These are phyloP conservation scores for Metarhizium anisopliae DNA, from an alignment of 2,329 filamentous ascomycete species.

Conservation along the genomic window DNA sequence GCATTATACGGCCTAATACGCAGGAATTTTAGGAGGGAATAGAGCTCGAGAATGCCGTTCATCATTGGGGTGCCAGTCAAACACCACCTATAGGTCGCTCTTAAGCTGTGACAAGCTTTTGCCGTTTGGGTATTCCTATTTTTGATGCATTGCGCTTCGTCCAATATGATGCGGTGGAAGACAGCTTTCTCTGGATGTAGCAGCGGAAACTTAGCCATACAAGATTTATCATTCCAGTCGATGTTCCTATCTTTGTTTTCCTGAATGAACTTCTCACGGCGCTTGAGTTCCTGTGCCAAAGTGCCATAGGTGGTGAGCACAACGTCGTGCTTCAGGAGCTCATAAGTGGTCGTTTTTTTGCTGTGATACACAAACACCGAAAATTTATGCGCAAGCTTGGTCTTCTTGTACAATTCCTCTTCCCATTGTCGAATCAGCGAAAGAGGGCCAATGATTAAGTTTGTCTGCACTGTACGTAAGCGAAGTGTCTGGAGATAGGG, in stretches of 20 bases:
- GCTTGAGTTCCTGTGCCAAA: conserved; percentile 54
- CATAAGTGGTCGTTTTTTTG: conserved; percentile 50
- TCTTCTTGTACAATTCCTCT: conserved; percentile 64
- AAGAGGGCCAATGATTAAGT: conserved; percentile 74
- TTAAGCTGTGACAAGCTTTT: conserved; percentile 56
- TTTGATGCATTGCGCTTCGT: conserved; percentile 78
- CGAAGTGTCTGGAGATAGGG: conserved; percentile 17
- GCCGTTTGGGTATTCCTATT: conserved; percentile 67
- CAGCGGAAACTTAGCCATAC: conserved; percentile 39
- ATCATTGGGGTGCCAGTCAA: conserved; percentile 82
- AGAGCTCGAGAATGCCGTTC: conserved; percentile 73
- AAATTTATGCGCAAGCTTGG: conserved; percentile 50
- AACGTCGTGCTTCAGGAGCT: conserved; percentile 62
- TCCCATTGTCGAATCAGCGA: conserved; percentile 79
- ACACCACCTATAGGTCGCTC: conserved; percentile 67
- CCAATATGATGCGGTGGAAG: conserved; percentile 75
- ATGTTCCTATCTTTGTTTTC: conserved; percentile 32
- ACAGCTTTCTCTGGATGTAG: conserved; percentile 50
- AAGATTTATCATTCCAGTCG: conserved; percentile 27
- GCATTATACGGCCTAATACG: conserved; percentile 66
- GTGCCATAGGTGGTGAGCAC: conserved; percentile 83
- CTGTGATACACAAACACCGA: conserved; percentile 63
- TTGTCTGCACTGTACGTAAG: conserved; percentile 49
- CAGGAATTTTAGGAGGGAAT: conserved; percentile 68
- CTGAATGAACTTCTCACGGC: conserved; percentile 43